A percentile compares a stretch with the other conserved stretches of the same genome.
These are phyloP conservation scores for Aspergillus kassunensis DNA, from an alignment of 495 filamentous ascomycete species.

Conservation along the genomic window DNA sequence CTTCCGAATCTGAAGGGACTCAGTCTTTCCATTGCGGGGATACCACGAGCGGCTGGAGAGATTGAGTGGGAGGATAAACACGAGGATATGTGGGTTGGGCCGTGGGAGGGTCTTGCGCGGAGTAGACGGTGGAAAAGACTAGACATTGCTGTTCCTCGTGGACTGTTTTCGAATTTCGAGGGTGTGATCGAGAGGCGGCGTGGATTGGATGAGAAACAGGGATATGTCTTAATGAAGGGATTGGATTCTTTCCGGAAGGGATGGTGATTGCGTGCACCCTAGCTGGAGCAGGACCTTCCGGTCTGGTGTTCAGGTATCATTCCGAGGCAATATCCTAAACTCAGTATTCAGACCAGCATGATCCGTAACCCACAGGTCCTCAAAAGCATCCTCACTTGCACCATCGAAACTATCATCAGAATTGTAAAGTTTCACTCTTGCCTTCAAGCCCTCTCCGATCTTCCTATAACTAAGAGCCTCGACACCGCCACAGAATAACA, in stretches of 20 bases:
- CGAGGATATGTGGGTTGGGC: slow-evolving; percentile 10
- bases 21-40: slow-evolving; percentile 5
- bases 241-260: neutral
- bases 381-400: slow-evolving; percentile 14
- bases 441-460: slow-evolving; percentile 34
- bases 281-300: no score
- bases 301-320: no score
- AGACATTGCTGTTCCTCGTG: no score
- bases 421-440: slow-evolving; percentile 2
- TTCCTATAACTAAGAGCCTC: slow-evolving; percentile 28
- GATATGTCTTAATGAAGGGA: slow-evolving; percentile 8
- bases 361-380: slow-evolving; percentile 46
- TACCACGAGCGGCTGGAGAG: neutral
- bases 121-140: no score
- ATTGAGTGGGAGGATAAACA: slow-evolving; percentile 3
- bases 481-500: slow-evolving; percentile 35
- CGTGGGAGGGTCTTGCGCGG: no score
- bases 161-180: no score
- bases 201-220: neutral
- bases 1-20: slow-evolving; percentile 5
- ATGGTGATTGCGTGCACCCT: no score
- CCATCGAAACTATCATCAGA: slow-evolving; percentile 20
- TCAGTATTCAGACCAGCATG: slow-evolving; percentile 44
- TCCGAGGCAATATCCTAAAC: slow-evolving; percentile 9
- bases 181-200: no score